A percentile compares a stretch with the other conserved stretches of the same genome.
Conservation (phyloP, 1,139 yeast genomes). For the Nakaseomyces uthaithaninus region DNA sequence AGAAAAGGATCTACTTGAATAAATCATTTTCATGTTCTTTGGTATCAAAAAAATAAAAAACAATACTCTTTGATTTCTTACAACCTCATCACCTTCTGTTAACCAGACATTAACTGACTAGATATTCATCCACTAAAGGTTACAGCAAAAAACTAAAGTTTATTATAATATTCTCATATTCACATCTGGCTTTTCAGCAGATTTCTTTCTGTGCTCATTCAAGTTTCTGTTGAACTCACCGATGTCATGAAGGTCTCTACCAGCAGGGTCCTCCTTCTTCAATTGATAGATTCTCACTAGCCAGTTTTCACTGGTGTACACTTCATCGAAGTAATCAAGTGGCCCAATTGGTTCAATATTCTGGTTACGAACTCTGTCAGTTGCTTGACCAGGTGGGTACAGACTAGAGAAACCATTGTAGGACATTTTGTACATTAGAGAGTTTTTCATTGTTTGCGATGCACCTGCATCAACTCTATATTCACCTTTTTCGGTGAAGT, state of each 20-base stretch:
- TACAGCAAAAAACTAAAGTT: too few species aligned
- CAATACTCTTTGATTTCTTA: too few species aligned
- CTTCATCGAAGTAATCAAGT: conserved; percentile 82
- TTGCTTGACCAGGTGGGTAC: conserved; percentile 53
- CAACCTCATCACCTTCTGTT: too few species aligned
- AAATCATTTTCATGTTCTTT: too few species aligned
- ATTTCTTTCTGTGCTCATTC: conserved; percentile 37
- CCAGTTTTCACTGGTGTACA: conserved; percentile 94
- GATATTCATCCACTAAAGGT: too few species aligned
- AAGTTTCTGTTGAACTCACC: conserved; percentile 38
- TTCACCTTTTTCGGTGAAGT: conserved; percentile 78
- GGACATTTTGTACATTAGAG: conserved; percentile 92
- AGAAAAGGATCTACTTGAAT: too few species aligned
- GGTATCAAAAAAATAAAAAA: too few species aligned
- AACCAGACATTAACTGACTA: too few species aligned
- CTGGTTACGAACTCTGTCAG: conserved; percentile 87
- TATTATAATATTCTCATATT: conserved; percentile 33
- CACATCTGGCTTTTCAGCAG: conserved; percentile 47
- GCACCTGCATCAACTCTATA: conserved; percentile 81
- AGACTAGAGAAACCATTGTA: conserved; percentile 79
- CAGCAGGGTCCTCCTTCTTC: conserved; percentile 79
- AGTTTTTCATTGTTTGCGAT: conserved; percentile 73
- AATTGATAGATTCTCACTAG: conserved; percentile 90
- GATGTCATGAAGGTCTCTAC: conserved; percentile 57
- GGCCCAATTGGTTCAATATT: conserved; percentile 54